A percentile compares a stretch with the other conserved stretches of the same genome.
phyloP scores from a whole-genome alignment of 2,329 filamentous ascomycete genomes.

The Aspergillus oerlinghausenensis region DNA sequence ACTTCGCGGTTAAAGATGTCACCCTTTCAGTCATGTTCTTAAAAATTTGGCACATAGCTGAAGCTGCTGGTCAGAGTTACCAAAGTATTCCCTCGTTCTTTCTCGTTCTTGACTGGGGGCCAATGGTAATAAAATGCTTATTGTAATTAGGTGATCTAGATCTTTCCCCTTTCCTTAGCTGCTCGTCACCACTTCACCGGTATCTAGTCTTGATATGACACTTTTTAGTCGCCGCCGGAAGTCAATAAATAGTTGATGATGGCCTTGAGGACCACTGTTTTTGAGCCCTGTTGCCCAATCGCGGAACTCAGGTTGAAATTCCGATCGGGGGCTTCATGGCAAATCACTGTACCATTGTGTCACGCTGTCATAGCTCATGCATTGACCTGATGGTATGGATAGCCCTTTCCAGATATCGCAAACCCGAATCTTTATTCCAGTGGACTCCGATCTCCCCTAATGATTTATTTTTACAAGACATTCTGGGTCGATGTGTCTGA shows the following conservation, averaged over 20 bases:
- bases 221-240: not conserved
- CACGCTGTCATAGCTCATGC: not conserved
- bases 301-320: conserved; percentile 11
- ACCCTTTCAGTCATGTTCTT: not conserved
- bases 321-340: conserved; percentile 11
- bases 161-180: not conserved
- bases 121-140: not conserved
- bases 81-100: not conserved
- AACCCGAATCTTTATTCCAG: not conserved
- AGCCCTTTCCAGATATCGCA: not conserved
- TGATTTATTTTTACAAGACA: not conserved
- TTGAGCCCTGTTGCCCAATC: conserved; percentile 13
- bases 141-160: not conserved
- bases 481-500: not conserved
- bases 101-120: not conserved
- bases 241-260: not conserved
- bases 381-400: not conserved
- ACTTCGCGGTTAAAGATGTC: not conserved
- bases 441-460: not conserved
- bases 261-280: conserved; percentile 7
- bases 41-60: not conserved
- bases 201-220: not conserved
- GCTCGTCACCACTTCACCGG: not conserved
- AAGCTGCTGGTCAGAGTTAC: not conserved
- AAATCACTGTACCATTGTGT: not conserved